Conservation (phyloP, 2,329 filamentous ascomycete genomes). For the Hyphodiscus sp. region DNA sequence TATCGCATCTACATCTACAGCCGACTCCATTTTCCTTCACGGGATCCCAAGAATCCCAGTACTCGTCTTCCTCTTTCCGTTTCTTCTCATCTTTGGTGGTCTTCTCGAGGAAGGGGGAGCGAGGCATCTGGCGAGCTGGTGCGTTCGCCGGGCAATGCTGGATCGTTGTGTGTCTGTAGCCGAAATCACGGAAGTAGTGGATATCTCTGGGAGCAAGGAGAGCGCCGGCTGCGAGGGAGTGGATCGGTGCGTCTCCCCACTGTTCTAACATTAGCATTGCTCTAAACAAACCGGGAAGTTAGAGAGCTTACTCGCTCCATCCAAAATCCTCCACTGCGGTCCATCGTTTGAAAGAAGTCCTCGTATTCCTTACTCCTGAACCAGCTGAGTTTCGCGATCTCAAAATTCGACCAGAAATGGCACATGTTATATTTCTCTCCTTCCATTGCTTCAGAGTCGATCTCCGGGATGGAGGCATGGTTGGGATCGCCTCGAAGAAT, state of each 20-base stretch:
- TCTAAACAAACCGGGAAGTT: conserved; percentile 3
- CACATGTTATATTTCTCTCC: conserved; percentile 99
- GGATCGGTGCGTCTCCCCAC: conserved; percentile 98
- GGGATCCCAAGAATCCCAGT: conserved; percentile 84
- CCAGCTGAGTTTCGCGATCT: conserved; percentile 91
- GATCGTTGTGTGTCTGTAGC: conserved; percentile 96
- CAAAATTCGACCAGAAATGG: conserved; percentile 99
- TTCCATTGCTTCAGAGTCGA: conserved; percentile 92
- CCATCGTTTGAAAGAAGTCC: conserved; percentile 99
- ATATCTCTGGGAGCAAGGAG: conserved; percentile 77
- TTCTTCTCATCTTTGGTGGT: conserved; percentile 77
- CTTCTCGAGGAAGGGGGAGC: conserved; percentile 73
- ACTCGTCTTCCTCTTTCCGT: conserved; percentile 86
- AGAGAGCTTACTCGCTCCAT: conserved; percentile 75
- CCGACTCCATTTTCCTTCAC: conserved; percentile 95
- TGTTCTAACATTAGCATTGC: conserved; percentile 34
- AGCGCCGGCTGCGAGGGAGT: conserved; percentile 89
- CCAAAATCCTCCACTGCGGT: conserved; percentile 96
- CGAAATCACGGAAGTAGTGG: conserved; percentile 98
- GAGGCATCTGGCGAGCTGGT: conserved; percentile 75
- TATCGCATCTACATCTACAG: conserved; percentile 93
- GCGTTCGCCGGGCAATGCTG: conserved; percentile 98
- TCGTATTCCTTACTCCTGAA: conserved; percentile 97
- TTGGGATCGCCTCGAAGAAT: conserved; percentile 71
- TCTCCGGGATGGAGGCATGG: conserved; percentile 64